A percentile compares a stretch with the other conserved stretches of the same genome.
Conservation (phyloP, 2,329 filamentous ascomycete species). For the Thielaviopsis populi region DNA sequence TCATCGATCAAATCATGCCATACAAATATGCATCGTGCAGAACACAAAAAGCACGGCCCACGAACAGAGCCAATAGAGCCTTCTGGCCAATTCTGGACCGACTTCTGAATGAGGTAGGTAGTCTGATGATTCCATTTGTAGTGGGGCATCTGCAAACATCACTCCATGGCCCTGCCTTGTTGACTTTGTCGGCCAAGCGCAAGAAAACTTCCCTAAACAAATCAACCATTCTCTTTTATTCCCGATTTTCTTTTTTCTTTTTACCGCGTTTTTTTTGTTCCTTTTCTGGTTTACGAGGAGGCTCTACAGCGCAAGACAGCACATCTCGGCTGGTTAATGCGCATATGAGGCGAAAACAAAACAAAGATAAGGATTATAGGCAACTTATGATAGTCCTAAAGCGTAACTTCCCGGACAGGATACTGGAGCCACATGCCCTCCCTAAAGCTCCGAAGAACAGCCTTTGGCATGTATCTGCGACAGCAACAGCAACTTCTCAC, state of each 20-base stretch:
- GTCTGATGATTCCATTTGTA: slow-evolving; percentile 2
- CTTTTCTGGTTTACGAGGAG: not conserved
- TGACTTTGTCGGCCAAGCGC: not conserved
- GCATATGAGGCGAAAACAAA: not conserved
- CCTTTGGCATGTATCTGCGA: not conserved
- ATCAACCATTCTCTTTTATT: not conserved
- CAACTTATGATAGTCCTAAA: not conserved
- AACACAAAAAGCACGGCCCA: not conserved
- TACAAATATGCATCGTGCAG: not conserved
- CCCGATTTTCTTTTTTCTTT: too few species aligned
- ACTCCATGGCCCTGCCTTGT: slow-evolving; percentile 7
- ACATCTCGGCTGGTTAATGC: not conserved
- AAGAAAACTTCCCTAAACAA: not conserved
- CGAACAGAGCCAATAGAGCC: not conserved
- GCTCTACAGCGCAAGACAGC: not conserved
- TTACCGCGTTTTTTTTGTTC: not conserved
- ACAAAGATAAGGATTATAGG: not conserved
- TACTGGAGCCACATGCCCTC: not conserved
- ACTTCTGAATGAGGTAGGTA: not conserved
- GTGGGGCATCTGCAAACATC: slow-evolving; percentile 15
- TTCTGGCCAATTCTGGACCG: not conserved
- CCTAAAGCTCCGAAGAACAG: not conserved
- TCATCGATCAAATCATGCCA: not conserved
- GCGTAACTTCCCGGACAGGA: not conserved
- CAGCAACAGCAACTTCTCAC: not conserved